Conservation (phyloP, 345 rosid genomes). For the Eucalyptus cladocalyx region DNA sequence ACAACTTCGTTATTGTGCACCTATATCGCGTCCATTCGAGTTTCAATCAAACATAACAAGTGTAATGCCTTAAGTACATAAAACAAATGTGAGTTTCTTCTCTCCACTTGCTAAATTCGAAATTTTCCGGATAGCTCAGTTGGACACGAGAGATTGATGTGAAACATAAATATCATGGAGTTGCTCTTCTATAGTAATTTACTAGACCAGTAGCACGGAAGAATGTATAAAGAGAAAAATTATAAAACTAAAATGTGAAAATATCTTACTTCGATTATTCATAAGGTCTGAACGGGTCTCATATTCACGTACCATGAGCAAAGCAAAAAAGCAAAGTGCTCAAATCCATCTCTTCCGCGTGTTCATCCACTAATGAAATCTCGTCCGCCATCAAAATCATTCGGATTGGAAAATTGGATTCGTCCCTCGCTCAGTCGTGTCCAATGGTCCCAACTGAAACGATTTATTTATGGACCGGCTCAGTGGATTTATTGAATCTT, state of each 20-base stretch:
- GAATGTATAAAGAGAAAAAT: no score
- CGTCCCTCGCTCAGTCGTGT: neutral
- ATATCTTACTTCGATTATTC: accelerated
- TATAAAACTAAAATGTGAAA: neutral
- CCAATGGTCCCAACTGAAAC: neutral
- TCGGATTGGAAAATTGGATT: neutral
- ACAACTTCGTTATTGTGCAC: neutral
- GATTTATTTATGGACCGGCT: neutral
- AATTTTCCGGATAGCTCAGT: neutral
- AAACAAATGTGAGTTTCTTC: neutral
- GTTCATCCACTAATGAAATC: neutral
- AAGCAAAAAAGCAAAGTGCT: neutral
- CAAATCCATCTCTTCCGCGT: neutral
- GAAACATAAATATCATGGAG: no score
- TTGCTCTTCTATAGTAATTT: no score
- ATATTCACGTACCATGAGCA: neutral
- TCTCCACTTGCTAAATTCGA: neutral
- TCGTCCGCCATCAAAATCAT: neutral
- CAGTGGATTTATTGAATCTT: neutral
- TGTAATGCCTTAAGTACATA: neutral
- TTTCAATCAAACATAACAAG: neutral
- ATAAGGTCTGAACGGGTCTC: neutral
- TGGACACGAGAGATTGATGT: neutral
- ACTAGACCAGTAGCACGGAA: no score
- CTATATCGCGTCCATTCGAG: neutral